Base-by-base conservation (phyloP, 2,329 filamentous ascomycete genomes). In the Fusarium concolor region DNA sequence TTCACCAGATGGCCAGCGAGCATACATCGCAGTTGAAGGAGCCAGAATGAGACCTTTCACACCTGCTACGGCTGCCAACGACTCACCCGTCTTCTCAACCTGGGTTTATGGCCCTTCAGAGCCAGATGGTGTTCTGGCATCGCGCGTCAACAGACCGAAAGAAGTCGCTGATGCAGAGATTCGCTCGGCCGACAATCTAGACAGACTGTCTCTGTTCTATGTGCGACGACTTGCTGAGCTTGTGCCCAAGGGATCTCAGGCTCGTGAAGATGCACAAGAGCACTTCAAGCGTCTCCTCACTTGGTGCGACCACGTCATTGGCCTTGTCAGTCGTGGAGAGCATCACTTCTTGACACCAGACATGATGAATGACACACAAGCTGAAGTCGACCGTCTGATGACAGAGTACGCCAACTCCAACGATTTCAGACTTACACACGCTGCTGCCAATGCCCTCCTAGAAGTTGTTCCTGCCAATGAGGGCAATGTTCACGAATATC, bases 391-490 rank as follows among this genome's bases (percentile, higher is more conserved):
- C 10, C 53, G 44, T 41, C 42, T 56, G 12, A 18, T 56, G 1
- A 33, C 14, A 0, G 43, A 66, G 6, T 59, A 61, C 12, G 14
- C 41, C n/a, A 46, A 61, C 10, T 46, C 56, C 0, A 51, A 59
- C 2, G 57, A 61, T n/a, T 51, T 59, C 7, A 59, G 47, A 14
- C 54, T 59, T 7, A 47, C 56, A 1, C 38, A 61, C 7, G 54
- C 57, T 0, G 44, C 46, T 10, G 54, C 54, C 1, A 39, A 24
- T 6, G 43, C 56, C 3, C 31, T 61, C 3, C 37, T 47, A 5
- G 31, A 59, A 28, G 55, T 59, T 10, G 55, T 61, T 1, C 54
- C 43, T 4, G 57, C 43, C 0, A 61, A 61, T 3, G 54, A 59
- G 12, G 44, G 47, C 3, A 47, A 52, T 0, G 38, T 61, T 6